A percentile compares a stretch with the other conserved stretches of the same genome.
phyloP scores from a whole-genome alignment of 1,284 basidiomycete species.

The Melanopsichium pennsylvanicum region DNA sequence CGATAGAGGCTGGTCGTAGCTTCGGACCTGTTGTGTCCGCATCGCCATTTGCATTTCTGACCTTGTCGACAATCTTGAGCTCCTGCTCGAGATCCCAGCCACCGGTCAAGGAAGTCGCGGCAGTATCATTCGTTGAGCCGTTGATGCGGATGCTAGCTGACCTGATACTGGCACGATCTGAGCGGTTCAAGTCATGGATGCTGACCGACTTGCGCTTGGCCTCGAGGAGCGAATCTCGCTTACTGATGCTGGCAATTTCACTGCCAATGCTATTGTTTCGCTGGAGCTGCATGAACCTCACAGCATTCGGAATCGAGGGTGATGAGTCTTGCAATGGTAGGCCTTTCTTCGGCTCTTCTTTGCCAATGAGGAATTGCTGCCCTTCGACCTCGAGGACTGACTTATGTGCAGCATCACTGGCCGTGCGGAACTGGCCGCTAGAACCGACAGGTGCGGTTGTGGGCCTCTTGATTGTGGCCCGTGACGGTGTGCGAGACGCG shows the following conservation, averaged over 20 bases:
- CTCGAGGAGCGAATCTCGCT: constrained; percentile 13
- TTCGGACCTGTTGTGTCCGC: background rate
- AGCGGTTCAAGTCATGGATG: constrained; percentile 2
- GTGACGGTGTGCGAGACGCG: constrained; percentile 23
- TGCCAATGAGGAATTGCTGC: constrained; percentile 33
- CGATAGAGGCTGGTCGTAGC: constrained; percentile 18
- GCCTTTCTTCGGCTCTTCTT: constrained; percentile 10
- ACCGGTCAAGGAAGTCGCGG: background rate
- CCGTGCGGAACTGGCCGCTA: constrained; percentile 15
- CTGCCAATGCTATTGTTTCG: constrained; percentile 4
- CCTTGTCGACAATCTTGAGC: constrained; percentile 32
- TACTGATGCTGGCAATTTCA: background rate
- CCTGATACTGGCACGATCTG: constrained; percentile 1
- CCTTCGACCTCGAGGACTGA: constrained; percentile 43
- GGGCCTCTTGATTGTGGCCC: constrained; percentile 42
- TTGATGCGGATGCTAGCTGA: background rate
- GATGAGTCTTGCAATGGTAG: constrained; percentile 11
- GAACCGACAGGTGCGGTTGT: constrained; percentile 32
- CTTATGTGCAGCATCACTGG: constrained; percentile 9
- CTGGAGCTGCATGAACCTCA: constrained; percentile 33
- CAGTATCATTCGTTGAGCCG: background rate
- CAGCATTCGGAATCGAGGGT: constrained; percentile 35
- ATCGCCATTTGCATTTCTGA: constrained; percentile 4
- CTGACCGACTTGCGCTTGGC: constrained; percentile 5
- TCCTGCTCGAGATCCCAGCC: constrained; percentile 44